These are phyloP conservation scores for Lyophyllum shimeji DNA, from an alignment of 768 basidiomycete genomes.

Conservation along the genomic window DNA sequence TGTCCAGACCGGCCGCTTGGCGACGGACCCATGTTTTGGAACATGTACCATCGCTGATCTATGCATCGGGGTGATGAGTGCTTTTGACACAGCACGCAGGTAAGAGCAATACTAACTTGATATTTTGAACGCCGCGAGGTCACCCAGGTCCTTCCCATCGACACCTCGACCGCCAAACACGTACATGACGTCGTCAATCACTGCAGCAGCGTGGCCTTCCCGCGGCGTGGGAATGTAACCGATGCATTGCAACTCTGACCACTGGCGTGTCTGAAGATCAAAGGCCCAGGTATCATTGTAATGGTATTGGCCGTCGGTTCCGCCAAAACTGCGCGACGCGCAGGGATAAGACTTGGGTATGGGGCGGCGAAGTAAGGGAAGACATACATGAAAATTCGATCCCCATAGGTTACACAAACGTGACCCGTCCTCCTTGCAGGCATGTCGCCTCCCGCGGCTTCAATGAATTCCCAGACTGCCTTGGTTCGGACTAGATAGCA, in stretches of 20 bases:
- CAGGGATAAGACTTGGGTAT: conserved; percentile 9
- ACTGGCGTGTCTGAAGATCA: conserved; percentile 74
- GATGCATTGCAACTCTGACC: conserved; percentile 94
- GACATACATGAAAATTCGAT: conserved; percentile 81
- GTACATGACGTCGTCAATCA: conserved; percentile 97
- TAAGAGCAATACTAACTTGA: conserved; percentile 65
- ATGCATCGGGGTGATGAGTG: conserved; percentile 10
- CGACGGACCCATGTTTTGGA: conserved; percentile 98
- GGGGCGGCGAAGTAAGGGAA: conserved; percentile 9
- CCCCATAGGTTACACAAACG: conserved; percentile 78
- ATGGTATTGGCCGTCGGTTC: conserved; percentile 97
- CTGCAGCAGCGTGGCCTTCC: conserved; percentile 94
- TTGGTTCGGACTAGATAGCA: conserved; percentile 68
- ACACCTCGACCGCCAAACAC: conserved; percentile 97
- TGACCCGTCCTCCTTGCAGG: conserved; percentile 92
- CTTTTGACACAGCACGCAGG: neutral
- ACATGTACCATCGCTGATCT: conserved; percentile 99
- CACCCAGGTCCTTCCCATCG: conserved; percentile 93
- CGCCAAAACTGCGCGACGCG: conserved; percentile 70
- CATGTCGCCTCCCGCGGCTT: conserved; percentile 55
- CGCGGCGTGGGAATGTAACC: conserved; percentile 95
- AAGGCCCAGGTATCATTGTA: conserved; percentile 99
- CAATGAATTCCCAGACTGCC: conserved; percentile 80
- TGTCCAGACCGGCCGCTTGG: conserved; percentile 93
- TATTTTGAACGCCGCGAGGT: conserved; percentile 96